phyloP scores from a whole-genome alignment of 805 yeast genomes.

The Kuraishia ogatae region DNA sequence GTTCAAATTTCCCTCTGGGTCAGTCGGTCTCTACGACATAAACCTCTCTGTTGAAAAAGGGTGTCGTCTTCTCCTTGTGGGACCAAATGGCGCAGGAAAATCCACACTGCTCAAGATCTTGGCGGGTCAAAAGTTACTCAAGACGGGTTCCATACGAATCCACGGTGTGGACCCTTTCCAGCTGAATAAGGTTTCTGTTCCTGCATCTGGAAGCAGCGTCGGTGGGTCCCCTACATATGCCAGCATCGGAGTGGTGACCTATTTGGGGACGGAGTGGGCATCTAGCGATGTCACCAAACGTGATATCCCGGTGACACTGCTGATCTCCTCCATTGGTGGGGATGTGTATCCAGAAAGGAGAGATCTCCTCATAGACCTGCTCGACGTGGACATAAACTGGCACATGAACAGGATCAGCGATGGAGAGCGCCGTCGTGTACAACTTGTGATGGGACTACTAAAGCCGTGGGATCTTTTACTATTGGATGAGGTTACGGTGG shows the following conservation, averaged over 20 bases:
- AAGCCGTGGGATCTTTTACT: constrained; percentile 84
- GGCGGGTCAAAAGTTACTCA: constrained; percentile 86
- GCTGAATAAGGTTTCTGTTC: constrained; percentile 7
- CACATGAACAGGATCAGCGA: constrained; percentile 88
- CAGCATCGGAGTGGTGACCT: constrained; percentile 35
- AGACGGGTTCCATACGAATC: constrained; percentile 58
- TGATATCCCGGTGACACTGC: constrained; percentile 79
- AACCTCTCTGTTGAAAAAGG: constrained; percentile 56
- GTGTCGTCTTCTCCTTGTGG: constrained; percentile 71
- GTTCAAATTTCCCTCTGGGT: constrained; percentile 55
- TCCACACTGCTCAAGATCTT: constrained; percentile 77
- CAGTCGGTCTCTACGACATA: constrained; percentile 62
- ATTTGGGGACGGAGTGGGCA: constrained; percentile 97
- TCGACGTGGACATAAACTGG: constrained; percentile 87
- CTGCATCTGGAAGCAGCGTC: constrained; percentile 13
- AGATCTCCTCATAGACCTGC: constrained; percentile 60
- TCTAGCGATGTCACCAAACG: constrained; percentile 81
- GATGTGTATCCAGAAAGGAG: constrained; percentile 63
- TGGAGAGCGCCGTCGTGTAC: constrained; percentile 93
- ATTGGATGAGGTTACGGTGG: constrained; percentile 96
- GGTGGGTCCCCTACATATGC: constrained; percentile 3
- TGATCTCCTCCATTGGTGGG: constrained; percentile 81
- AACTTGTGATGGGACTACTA: constrained; percentile 84
- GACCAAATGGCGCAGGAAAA: constrained; percentile 97
- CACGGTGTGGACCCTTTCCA: constrained; percentile 84